Base-by-base conservation (phyloP, 345 rosid species). In the Eucalyptus erythrocorys region DNA sequence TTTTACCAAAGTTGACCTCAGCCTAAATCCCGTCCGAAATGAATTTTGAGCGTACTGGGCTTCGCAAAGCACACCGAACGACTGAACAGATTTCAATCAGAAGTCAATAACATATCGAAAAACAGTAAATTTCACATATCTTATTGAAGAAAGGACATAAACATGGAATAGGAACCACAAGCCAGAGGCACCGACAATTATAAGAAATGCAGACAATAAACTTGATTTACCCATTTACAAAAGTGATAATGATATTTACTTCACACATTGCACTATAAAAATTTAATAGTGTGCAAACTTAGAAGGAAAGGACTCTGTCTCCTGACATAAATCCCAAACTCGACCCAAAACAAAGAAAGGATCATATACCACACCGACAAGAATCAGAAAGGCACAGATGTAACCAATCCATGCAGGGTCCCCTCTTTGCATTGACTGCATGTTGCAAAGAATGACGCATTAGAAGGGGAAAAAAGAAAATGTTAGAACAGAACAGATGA, bases 381-480 rank as follows among this genome's bases (percentile, higher is more conserved):
- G 96, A 89, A 98, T 97, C 57, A 92, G 92, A 94, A 95, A 95
- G 90, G 99, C 99, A 87, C 96, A 97, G 87, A 93, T 57, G 88
- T 94, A 96, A 86, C 99, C 98, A 86, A 95, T 93, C 98, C 97
- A 98, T 88, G 98, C 95, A 85, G 98, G 98, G 88, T 95, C 97
- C 57, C 98, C 97, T 88, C 90, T 93, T 96, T 97, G 98, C 99
- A 97, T 96, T 79, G 99, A 96, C 99, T 98, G 96, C 92, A 94
- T 79, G 86, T 14, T 71, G 81, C 48, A 82, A 40, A 87, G 88
- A n/a, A 47, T 48, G 50, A 82, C 48, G 34, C 48, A 55, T 87
- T 57, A 32, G 57, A 19, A 51, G 57, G 24, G 26, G 85, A 13
- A 61, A 30, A 61, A 45, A 17, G 59, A 87, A 84, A 85, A 68